phyloP scores from a whole-genome alignment of 768 basidiomycete genomes.

The Clavulina sp. region DNA sequence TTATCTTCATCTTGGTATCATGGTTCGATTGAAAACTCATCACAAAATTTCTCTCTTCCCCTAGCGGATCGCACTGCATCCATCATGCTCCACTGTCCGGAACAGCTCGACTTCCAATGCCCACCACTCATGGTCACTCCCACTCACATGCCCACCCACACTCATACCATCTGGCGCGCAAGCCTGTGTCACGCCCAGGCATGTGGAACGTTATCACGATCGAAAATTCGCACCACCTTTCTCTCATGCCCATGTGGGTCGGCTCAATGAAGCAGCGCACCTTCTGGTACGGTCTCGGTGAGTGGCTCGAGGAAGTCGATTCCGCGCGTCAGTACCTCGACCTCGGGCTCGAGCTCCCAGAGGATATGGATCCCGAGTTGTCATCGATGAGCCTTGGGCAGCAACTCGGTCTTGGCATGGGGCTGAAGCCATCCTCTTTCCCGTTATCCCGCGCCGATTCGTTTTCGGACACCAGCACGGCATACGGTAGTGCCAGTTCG shows the following conservation, averaged over 20 bases:
- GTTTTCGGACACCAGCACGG: too few species aligned
- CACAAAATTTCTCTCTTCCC: neutral
- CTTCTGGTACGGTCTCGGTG: conserved; percentile 26
- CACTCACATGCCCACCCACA: too few species aligned
- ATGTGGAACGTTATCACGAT: conserved; percentile 27
- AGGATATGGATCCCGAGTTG: too few species aligned
- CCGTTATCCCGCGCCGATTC: too few species aligned
- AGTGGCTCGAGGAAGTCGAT: conserved; percentile 23
- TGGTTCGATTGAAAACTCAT: neutral
- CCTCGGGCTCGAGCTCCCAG: too few species aligned
- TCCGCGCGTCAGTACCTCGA: conserved; percentile 17
- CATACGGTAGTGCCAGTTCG: too few species aligned
- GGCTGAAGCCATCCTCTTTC: too few species aligned
- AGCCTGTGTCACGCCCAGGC: conserved; percentile 18
- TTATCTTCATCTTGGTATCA: neutral
- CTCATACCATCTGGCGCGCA: neutral
- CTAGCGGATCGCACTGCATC: neutral
- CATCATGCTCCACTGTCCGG: neutral
- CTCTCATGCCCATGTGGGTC: conserved; percentile 25
- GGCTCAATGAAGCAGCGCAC: conserved; percentile 20
- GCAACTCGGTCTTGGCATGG: too few species aligned
- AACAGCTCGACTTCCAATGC: conserved; percentile 7
- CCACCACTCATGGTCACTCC: too few species aligned
- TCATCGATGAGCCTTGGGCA: too few species aligned
- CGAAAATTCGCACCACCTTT: conserved; percentile 23